Conservation (phyloP, 208 protist species). For the Blastocrithidia nonstop region DNA sequence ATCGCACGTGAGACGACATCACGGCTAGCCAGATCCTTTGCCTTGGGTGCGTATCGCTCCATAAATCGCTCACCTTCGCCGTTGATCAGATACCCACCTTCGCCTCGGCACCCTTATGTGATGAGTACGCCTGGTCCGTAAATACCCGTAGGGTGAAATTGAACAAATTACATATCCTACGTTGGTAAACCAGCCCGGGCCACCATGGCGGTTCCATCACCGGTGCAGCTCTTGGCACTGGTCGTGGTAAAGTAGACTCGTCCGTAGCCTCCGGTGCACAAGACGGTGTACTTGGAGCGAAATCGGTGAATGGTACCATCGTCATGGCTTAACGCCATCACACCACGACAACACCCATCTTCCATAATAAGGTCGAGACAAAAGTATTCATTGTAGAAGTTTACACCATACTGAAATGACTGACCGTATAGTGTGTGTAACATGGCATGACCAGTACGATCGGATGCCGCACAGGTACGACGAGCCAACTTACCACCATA, state of each 20-base stretch:
- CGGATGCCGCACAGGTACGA: conserved; percentile 94
- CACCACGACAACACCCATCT: conserved; percentile 89
- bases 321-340: conserved; percentile 95
- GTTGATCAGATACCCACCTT: conserved; percentile 98
- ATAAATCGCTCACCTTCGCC: conserved; percentile 97
- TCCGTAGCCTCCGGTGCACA: conserved; percentile 97
- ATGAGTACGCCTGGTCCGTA: conserved; percentile 98
- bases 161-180: conserved; percentile 98
- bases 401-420: conserved; percentile 90
- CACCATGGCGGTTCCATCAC: conserved; percentile 98
- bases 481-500: conserved; percentile 95
- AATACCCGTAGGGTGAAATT: conserved; percentile 99
- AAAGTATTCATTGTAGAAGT: conserved; percentile 99
- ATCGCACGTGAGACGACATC: conserved; percentile 98
- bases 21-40: conserved; percentile 97
- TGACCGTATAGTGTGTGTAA: conserved; percentile 99
- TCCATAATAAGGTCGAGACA: conserved; percentile 98
- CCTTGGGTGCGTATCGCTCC: conserved; percentile 96
- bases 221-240: conserved; percentile 97
- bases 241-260: conserved; percentile 95
- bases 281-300: conserved; percentile 90
- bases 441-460: conserved; percentile 98
- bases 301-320: conserved; percentile 98
- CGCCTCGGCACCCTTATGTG: conserved; percentile 94
- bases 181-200: conserved; percentile 94